Base-by-base conservation (phyloP, 371 early-diverging fungal species). In the Cokeromyces recurvatus region DNA sequence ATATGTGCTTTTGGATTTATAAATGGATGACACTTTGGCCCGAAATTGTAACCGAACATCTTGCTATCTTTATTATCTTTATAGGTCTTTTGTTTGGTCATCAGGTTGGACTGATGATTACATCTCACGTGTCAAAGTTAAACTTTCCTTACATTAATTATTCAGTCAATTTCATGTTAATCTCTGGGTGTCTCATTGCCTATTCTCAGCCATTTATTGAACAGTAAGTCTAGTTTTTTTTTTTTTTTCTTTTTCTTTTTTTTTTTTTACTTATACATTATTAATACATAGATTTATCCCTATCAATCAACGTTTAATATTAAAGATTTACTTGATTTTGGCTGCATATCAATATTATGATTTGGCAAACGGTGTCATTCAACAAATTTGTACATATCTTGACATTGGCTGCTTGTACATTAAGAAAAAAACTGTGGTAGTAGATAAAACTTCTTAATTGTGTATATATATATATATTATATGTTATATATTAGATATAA, bases 321-420 rank as follows among this genome's bases (percentile, higher is more conserved):
- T 67, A 27, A 64, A 55, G 31, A 19, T 51, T 3, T 61, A 57
- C 15, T 29, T 64, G 2, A 15, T 55, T 5, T n/a, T 71, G 8
- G 55, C 71, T 29, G 59, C 53, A 22, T 41, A 48, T 20, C 55
- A 57, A 22, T 93, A 94, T 60, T 64, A 77, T 25, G 81, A 81
- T 54, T 85, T 90, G 60, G 85, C 84, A 1, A 53, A 72, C 11
- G 57, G 66, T 37, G 89, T 94, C 44, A 86, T 94, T 57, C 71
- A 83, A 48, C 81, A 87, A 44, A 86, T 94, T 46, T 93, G 94
- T 71, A 66, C 68, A 32, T 85, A 84, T 62, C 77, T 93, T 38
- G 84, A 87, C 48, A 93, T 93, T 62, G 78, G 85, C 57, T 94
- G 94, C 53, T 69, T 94, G 23, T 71, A 82, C 24, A 92, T 92